Evolutionary conservation across 768 basidiomycete species (phyloP).

Genomic region (Brasilioporus rufonigricans): DNA sequence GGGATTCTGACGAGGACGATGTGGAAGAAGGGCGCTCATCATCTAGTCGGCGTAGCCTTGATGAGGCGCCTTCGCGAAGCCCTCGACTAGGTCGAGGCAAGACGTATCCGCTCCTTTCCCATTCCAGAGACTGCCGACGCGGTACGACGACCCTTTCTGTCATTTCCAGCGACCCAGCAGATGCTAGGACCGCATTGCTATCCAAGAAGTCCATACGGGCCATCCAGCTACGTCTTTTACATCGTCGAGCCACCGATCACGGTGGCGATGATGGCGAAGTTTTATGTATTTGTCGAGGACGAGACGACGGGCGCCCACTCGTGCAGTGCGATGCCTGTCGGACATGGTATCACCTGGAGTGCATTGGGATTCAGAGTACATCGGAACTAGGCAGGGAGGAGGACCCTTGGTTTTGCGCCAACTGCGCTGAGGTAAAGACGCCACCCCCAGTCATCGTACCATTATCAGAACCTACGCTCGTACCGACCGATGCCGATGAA

Average conservation of each 20-base stretch:
- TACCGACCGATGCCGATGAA: constrained; percentile 54
- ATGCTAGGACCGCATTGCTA: constrained; percentile 70
- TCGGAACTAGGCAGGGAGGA: constrained; percentile 71
- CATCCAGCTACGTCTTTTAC: constrained; percentile 47
- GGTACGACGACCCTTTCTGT: constrained; percentile 25
- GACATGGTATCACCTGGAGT: constrained; percentile 80
- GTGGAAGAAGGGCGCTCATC: constrained; percentile 25
- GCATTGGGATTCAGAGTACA: constrained; percentile 67
- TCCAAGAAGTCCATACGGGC: constrained; percentile 69
- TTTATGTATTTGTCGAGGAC: constrained; percentile 64
- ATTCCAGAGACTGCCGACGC: constrained; percentile 31
- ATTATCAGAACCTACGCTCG: constrained; percentile 63
- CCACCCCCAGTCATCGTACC: constrained; percentile 35
- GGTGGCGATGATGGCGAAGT: constrained; percentile 46
- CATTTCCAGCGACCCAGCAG: constrained; percentile 68
- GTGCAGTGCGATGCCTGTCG: constrained; percentile 82
- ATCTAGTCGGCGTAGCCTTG: constrained; percentile 8
- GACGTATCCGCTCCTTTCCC: constrained; percentile 52
- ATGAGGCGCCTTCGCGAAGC: constrained; percentile 18
- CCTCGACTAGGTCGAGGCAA: constrained; percentile 49
- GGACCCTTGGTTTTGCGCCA: constrained; percentile 75
- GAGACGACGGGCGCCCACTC: constrained; percentile 68
- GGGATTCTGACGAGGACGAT: constrained; percentile 61
- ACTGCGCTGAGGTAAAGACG: constrained; percentile 45
- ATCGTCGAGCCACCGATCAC: constrained; percentile 38